Conservation (phyloP, 768 basidiomycete species). For the Tulasnella calospora region DNA sequence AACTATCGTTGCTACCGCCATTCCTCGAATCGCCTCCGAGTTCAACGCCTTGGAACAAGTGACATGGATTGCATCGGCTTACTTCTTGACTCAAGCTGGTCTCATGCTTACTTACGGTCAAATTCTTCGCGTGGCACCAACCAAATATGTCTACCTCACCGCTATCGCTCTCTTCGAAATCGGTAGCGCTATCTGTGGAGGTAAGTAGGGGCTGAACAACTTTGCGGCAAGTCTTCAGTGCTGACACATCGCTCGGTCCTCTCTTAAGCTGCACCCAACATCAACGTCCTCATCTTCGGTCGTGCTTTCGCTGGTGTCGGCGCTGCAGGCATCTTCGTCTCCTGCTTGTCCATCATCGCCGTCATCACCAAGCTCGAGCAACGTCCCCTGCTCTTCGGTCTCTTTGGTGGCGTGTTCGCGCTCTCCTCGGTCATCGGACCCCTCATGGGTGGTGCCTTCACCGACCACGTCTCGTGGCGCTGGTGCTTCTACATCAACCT, state of each 20-base stretch:
- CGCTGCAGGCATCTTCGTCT: conserved; percentile 39
- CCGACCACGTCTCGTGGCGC: conserved; percentile 40
- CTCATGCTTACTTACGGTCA: conserved; percentile 28
- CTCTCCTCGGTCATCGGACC: conserved; percentile 34
- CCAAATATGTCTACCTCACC: conserved; percentile 35
- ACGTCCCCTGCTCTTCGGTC: conserved; percentile 39
- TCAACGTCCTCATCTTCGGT: conserved; percentile 41
- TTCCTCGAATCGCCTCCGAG: conserved; percentile 23
- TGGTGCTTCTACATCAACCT: conserved; percentile 37
- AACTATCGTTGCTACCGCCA: conserved; percentile 26
- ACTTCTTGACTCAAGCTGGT: conserved; percentile 29
- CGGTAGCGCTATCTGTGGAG: conserved; percentile 44
- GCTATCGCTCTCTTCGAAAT: conserved; percentile 42
- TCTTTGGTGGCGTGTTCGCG: conserved; percentile 42
- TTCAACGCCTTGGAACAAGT: conserved; percentile 27
- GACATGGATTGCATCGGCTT: conserved; percentile 28
- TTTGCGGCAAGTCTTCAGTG: no score
- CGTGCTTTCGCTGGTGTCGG: conserved; percentile 48
- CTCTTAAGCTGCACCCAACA: conserved; percentile 29
- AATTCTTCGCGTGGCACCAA: conserved; percentile 29
- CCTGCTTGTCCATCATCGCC: conserved; percentile 34
- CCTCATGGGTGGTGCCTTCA: conserved; percentile 38
- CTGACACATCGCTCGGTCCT: no score
- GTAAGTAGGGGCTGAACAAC: no score
- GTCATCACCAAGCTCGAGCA: conserved; percentile 33